A percentile compares a stretch with the other conserved stretches of the same genome.
Evolutionary conservation across 1,284 basidiomycete species (phyloP).

Genomic region (Hortiboletus rubellus): DNA sequence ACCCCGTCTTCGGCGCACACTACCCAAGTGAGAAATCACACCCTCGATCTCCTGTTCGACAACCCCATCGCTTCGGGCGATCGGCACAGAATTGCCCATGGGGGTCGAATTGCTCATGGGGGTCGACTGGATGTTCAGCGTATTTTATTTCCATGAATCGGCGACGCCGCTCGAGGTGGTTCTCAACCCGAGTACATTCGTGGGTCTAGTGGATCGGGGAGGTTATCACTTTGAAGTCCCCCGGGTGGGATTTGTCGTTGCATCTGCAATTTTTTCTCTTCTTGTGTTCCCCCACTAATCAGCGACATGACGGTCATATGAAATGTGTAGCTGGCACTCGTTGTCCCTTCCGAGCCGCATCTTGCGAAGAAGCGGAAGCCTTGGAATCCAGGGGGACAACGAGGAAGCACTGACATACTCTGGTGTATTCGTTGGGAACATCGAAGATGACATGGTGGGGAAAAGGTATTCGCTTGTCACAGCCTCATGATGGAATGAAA

Average conservation of each 20-base stretch:
- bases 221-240: slow-evolving; percentile 60
- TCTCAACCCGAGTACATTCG: slow-evolving; percentile 43
- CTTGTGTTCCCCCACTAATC: neutral
- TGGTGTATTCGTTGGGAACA: slow-evolving; percentile 53
- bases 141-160: slow-evolving; percentile 51
- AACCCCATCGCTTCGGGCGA: slow-evolving; percentile 44
- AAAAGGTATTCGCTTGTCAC: neutral
- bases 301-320: neutral
- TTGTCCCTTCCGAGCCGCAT: slow-evolving; percentile 46
- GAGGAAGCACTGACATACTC: slow-evolving; percentile 57
- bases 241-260: slow-evolving; percentile 41
- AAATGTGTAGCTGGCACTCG: slow-evolving; percentile 50
- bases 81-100: slow-evolving; percentile 65
- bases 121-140: slow-evolving; percentile 56
- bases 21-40: slow-evolving; percentile 55
- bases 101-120: slow-evolving; percentile 59
- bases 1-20: slow-evolving; percentile 41
- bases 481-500: neutral
- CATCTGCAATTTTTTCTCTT: neutral
- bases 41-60: slow-evolving; percentile 49
- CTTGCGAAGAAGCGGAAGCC: slow-evolving; percentile 46
- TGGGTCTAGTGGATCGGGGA: slow-evolving; percentile 49
- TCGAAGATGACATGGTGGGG: slow-evolving; percentile 10
- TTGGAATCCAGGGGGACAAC: slow-evolving; percentile 56
- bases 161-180: slow-evolving; percentile 41